Base-by-base conservation (phyloP, 2,329 filamentous ascomycete species). In the Seiridium unicorne region DNA sequence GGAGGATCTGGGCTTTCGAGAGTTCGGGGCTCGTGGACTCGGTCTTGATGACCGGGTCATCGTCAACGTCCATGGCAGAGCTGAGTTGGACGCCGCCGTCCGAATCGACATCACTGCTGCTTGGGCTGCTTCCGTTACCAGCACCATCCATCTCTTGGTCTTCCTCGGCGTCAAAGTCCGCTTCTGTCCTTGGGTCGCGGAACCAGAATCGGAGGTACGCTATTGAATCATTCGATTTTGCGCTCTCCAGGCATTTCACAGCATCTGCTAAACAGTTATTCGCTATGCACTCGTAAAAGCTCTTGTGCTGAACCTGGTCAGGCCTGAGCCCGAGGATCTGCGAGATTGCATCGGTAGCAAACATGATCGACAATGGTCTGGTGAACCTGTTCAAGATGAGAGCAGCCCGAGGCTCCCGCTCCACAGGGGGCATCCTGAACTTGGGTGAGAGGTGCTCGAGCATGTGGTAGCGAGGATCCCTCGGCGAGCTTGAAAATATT, bases 181-280 rank as follows among this genome's bases (percentile, higher is more conserved):
- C 81, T 35, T 80, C 81, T 59, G 83, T 78, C 36, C 89, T 81
- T 18, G 91, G 91, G 70, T 95, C 89, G 57, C 90, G 84, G 69
- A 90, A 94, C 84, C 88, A 91, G 72, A 96, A 96, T 18, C 92
- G 89, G 61, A 96, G 80, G 68, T 96, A 96, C 2, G 92, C 92
- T 68, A 96, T 95, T 2, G 92, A 96, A 72, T 96, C 91, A 68
- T 96, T 96, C 35, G 89, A 89, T 72, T 96, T 96, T 31, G 92
- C 92, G 65, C 89, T 90, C 73, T 96, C 92, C 38, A 96, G 76
- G 67, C 90, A 93, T 63, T 86, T 84, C 40, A 94, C 86, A 3
- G 91, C 91, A 66, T 95, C 90, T 7, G 84, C 79, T 35, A 95
- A 79, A 66, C 91, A 95, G 62, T 87, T 89, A 66, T 91, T 86